Evolutionary conservation across 306 rosid species (phyloP).

Genomic region (Dalbergia cultrata): DNA sequence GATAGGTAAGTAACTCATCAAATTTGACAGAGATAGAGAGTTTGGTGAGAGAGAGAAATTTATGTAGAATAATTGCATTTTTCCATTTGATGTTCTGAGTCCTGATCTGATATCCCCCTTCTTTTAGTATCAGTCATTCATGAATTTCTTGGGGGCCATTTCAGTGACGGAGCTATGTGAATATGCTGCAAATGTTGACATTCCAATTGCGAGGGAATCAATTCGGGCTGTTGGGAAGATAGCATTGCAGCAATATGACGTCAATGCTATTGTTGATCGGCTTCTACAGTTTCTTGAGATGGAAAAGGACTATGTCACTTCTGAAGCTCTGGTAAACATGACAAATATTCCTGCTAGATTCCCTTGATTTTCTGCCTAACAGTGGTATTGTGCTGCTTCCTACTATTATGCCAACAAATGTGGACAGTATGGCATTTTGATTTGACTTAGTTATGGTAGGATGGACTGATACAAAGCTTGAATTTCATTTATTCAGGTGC

Average conservation of each 20-base stretch:
- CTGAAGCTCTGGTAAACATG: conserved; percentile 93
- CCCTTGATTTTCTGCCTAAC: conserved; percentile 29
- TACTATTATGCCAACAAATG: conserved; percentile 33
- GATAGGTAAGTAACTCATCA: conserved; percentile 69
- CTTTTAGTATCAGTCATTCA: conserved; percentile 45
- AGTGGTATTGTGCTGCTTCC: conserved; percentile 26
- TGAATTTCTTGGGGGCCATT: conserved; percentile 48
- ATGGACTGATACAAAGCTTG: conserved; percentile 45
- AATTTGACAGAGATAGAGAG: conserved; percentile 16
- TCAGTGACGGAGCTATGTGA: conserved; percentile 99
- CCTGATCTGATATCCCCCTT: background rate
- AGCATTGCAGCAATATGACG: conserved; percentile 98
- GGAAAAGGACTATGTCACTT: conserved; percentile 99
- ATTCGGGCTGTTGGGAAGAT: conserved; percentile 99
- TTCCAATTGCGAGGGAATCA: conserved; percentile 99
- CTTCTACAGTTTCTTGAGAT: conserved; percentile 99
- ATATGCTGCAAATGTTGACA: conserved; percentile 99
- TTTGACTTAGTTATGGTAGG: conserved; percentile 32
- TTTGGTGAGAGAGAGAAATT: conserved; percentile 13
- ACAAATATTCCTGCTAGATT: conserved; percentile 35
- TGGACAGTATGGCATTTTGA: conserved; percentile 16
- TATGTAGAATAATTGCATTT: conserved; percentile 31
- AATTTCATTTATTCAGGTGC: conserved; percentile 72
- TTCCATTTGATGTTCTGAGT: conserved; percentile 18
- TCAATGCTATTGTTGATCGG: conserved; percentile 97